phyloP scores from a whole-genome alignment of 108 stramenopile genomes.

The Skeletonema costatum region DNA sequence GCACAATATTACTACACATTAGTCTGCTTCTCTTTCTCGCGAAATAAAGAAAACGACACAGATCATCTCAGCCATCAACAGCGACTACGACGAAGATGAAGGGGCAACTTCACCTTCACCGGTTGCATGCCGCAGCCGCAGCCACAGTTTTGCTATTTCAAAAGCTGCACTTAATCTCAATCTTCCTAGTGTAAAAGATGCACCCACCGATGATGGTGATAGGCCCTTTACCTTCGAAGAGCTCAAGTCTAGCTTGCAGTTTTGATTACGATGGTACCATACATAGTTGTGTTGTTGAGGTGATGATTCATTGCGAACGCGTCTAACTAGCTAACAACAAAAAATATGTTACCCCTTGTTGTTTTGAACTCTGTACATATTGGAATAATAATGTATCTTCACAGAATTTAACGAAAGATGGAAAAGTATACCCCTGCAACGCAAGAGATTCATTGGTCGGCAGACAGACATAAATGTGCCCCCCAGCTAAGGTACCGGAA shows the following conservation, averaged over 20 bases:
- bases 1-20: not conserved
- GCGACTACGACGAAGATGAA: not conserved
- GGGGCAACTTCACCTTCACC: not conserved
- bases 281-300: no score
- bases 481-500: no score
- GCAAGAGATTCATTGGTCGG: no score
- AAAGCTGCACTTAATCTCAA: not conserved
- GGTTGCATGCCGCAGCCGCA: not conserved
- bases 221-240: constrained; percentile 12
- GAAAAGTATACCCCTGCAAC: no score
- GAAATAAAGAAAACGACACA: not conserved
- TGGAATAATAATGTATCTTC: no score
- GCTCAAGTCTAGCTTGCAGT: not conserved
- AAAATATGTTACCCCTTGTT: no score
- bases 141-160: not conserved
- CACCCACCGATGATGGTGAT: constrained; percentile 3
- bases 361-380: no score
- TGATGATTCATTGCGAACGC: no score
- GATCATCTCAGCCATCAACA: constrained; percentile 1
- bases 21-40: not conserved
- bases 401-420: no score
- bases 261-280: no score
- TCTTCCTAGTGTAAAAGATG: not conserved
- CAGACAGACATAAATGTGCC: no score
- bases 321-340: no score